A percentile compares a stretch with the other conserved stretches of the same genome.
Evolutionary conservation across 1,284 basidiomycete species (phyloP).

Genomic region (Pseudozyma tsukubaensis): DNA sequence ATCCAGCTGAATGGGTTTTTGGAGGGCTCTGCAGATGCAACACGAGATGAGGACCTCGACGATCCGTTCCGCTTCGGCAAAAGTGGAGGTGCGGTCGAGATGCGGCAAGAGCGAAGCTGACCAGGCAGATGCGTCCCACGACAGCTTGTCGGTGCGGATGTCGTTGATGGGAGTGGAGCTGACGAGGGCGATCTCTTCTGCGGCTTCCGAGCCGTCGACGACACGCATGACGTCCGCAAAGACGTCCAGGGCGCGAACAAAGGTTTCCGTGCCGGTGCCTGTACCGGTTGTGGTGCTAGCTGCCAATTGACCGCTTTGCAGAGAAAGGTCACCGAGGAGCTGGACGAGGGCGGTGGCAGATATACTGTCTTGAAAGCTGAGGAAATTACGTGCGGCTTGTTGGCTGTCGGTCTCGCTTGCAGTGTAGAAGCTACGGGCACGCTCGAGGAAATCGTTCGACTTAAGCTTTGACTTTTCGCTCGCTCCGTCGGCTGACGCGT

Average conservation of each 20-base stretch:
- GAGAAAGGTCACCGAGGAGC: slow-evolving; percentile 23
- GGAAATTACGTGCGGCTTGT: slow-evolving; percentile 42
- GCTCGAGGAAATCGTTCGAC: slow-evolving; percentile 29
- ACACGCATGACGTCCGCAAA: slow-evolving; percentile 48
- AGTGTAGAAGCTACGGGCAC: slow-evolving; percentile 37
- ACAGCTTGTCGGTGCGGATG: slow-evolving; percentile 20
- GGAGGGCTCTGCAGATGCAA: slow-evolving; percentile 48
- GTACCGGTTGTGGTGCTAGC: not conserved
- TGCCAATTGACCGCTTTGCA: slow-evolving; percentile 14
- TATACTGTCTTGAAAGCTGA: slow-evolving; percentile 38
- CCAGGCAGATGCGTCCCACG: slow-evolving; percentile 40
- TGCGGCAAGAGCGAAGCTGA: slow-evolving; percentile 18
- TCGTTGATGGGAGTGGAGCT: not conserved
- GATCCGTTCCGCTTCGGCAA: slow-evolving; percentile 50
- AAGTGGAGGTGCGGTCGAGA: slow-evolving; percentile 31
- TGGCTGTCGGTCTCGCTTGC: slow-evolving; percentile 50
- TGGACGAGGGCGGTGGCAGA: slow-evolving; percentile 35
- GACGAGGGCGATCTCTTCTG: slow-evolving; percentile 32
- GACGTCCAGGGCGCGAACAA: slow-evolving; percentile 43
- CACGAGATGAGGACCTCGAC: slow-evolving; percentile 52
- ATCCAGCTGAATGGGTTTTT: slow-evolving; percentile 30
- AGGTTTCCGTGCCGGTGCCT: slow-evolving; percentile 30
- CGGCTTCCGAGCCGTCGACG: slow-evolving; percentile 34
- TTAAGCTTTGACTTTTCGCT: too few species aligned
- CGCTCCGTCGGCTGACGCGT: not conserved